Conservation (phyloP, 2,329 filamentous ascomycete genomes). For the Neonectria coccinea region DNA sequence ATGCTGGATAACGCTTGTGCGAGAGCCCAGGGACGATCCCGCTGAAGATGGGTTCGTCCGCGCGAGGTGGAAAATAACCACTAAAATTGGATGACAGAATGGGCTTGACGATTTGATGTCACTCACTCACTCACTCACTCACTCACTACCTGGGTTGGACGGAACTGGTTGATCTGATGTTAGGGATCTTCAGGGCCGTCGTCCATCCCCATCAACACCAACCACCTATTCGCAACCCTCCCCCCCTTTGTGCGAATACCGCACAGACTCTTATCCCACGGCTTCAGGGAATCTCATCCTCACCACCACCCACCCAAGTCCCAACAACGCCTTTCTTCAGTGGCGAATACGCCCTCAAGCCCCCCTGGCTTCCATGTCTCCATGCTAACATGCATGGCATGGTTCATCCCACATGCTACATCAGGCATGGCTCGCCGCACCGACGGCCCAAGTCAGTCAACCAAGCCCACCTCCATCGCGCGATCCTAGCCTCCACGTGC, state of each 20-base stretch:
- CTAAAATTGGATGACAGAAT: neutral
- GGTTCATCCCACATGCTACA: slow-evolving; percentile 41
- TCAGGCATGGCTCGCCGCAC: slow-evolving; percentile 41
- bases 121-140: neutral
- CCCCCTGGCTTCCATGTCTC: neutral
- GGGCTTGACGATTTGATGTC: neutral
- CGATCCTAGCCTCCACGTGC: slow-evolving; percentile 40
- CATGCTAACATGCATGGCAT: slow-evolving; percentile 24
- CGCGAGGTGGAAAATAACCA: neutral
- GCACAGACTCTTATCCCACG: neutral
- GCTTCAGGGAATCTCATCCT: slow-evolving; percentile 5
- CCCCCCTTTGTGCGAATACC: too few species aligned
- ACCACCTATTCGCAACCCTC: neutral
- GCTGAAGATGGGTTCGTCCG: neutral
- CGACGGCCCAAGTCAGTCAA: slow-evolving; percentile 30
- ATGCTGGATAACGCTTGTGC: neutral
- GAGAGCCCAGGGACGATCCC: neutral
- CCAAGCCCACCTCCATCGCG: slow-evolving; percentile 25
- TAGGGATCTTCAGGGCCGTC: neutral
- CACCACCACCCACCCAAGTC: slow-evolving; percentile 11
- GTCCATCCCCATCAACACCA: neutral
- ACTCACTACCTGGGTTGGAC: neutral
- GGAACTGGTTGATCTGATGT: neutral
- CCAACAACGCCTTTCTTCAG: slow-evolving; percentile 16
- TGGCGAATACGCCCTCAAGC: slow-evolving; percentile 24